Evolutionary conservation across 225 moss, liverwort and hornwort species (phyloP).

Genomic region (Marchantia polymorpha): DNA sequence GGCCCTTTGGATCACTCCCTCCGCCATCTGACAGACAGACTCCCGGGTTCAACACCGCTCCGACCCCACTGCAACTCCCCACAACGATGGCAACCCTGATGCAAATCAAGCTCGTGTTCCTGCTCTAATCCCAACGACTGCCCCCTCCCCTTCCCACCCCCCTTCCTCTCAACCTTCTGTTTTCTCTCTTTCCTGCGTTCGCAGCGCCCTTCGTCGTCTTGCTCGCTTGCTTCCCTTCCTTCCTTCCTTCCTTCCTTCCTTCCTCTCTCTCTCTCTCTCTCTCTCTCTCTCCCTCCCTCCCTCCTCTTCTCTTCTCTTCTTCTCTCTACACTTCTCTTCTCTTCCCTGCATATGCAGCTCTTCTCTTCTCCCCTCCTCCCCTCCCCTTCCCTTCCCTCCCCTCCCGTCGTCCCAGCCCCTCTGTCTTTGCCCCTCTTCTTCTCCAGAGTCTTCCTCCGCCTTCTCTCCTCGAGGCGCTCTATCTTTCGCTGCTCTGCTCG

Average conservation of each 20-base stretch:
- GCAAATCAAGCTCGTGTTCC: not conserved
- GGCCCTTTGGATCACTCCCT: constrained; percentile 53
- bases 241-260: not conserved
- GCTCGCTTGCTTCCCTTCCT: not conserved
- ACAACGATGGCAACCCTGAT: not conserved
- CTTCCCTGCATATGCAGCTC: not conserved
- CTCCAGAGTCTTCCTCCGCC: constrained; percentile 6
- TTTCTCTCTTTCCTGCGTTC: not conserved
- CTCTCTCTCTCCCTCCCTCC: not conserved
- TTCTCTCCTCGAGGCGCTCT: not conserved
- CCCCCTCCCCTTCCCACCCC: not conserved
- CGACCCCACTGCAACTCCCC: not conserved
- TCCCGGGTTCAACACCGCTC: not conserved
- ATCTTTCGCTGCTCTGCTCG: not conserved
- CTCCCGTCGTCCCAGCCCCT: not conserved
- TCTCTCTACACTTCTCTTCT: not conserved
- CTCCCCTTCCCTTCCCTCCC: not conserved
- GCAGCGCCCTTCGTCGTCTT: constrained; percentile 10
- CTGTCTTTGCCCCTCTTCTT: not conserved
- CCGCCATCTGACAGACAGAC: constrained; percentile 44
- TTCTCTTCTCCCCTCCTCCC: not conserved
- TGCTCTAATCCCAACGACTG: not conserved
- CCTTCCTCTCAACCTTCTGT: not conserved
- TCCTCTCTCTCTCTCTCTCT: not conserved
- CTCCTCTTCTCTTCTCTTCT: not conserved